A percentile compares a stretch with the other conserved stretches of the same genome.
Conservation (phyloP, 2,329 filamentous ascomycete species). For the Trichoderma koningii region DNA sequence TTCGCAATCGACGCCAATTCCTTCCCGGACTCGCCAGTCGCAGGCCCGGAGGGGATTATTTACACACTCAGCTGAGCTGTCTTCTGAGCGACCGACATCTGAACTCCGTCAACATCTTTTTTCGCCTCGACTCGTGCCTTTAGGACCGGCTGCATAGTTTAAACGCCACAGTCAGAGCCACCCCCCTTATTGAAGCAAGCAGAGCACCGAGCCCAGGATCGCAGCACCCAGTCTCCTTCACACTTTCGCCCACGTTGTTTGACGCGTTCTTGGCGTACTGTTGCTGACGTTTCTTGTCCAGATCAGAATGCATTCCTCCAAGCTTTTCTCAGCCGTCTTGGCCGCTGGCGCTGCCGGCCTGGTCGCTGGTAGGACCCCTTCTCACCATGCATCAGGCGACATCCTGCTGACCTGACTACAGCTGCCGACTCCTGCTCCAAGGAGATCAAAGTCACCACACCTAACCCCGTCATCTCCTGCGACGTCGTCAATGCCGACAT, state of each 20-base stretch:
- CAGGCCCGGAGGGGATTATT: slow-evolving; percentile 4
- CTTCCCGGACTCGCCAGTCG: slow-evolving; percentile 8
- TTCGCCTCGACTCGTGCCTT: slow-evolving; percentile 29
- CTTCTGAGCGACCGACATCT: not conserved
- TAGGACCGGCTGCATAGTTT: slow-evolving; percentile 33
- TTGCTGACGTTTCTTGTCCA: slow-evolving; percentile 29
- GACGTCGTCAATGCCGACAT: slow-evolving; percentile 69
- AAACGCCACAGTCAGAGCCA: slow-evolving; percentile 31
- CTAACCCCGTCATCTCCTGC: slow-evolving; percentile 67
- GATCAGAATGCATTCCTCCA: slow-evolving; percentile 51
- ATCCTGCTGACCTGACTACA: slow-evolving; percentile 1
- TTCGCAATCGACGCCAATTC: not conserved
- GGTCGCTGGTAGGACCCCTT: slow-evolving; percentile 46
- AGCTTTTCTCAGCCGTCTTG: slow-evolving; percentile 49
- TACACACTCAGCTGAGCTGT: not conserved
- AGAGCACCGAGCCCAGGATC: slow-evolving; percentile 3
- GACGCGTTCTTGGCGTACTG: not conserved
- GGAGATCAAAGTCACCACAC: slow-evolving; percentile 64
- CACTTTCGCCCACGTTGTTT: not conserved
- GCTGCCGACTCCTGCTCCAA: slow-evolving; percentile 42
- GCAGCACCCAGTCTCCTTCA: not conserved
- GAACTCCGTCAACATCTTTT: slow-evolving; percentile 33
- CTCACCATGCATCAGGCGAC: not conserved
- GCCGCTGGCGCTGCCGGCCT: slow-evolving; percentile 45
- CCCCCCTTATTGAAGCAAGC: not conserved